phyloP scores from a whole-genome alignment of 805 yeast species.

The Saccharomycopsis oosterbeekiorum region DNA sequence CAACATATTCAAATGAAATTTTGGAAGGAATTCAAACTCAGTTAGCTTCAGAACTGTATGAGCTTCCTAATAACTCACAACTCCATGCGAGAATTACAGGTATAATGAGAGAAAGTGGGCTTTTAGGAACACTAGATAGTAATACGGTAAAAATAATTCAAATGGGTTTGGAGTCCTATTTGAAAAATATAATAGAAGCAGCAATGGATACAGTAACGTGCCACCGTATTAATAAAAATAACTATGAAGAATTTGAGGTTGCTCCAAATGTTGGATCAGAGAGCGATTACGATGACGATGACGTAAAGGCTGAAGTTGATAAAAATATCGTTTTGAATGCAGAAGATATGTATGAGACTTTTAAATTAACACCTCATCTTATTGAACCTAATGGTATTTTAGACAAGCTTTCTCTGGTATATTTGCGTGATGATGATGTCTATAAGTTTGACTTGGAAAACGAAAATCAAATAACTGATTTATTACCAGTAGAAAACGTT shows the following conservation, averaged over 20 bases:
- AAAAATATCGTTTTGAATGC: conserved; percentile 33
- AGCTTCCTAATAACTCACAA: conserved; percentile 71
- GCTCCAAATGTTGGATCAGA: conserved; percentile 17
- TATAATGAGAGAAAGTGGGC: conserved; percentile 81
- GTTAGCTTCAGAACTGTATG: conserved; percentile 63
- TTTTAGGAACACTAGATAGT: conserved; percentile 71
- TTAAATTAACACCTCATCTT: conserved; percentile 54
- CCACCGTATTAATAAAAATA: conserved; percentile 38
- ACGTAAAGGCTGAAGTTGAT: conserved; percentile 27
- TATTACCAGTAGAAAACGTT: conserved; percentile 21
- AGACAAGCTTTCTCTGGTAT: conserved; percentile 37
- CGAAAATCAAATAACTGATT: conserved; percentile 23
- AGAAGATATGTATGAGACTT: conserved; percentile 59
- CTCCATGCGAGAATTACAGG: conserved; percentile 65
- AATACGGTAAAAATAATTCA: conserved; percentile 68
- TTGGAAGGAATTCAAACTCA: conserved; percentile 78
- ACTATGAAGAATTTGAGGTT: conserved; percentile 22
- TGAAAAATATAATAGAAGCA: conserved; percentile 64
- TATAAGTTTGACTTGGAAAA: conserved; percentile 23
- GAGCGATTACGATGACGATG: neutral
- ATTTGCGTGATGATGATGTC: conserved; percentile 48
- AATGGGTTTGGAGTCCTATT: conserved; percentile 74
- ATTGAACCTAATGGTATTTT: conserved; percentile 60
- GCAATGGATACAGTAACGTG: conserved; percentile 64
- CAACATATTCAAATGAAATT: conserved; percentile 89